These are phyloP conservation scores for Ottelia alismoides DNA, from an alignment of 106 monocot genomes.

Conservation along the genomic window DNA sequence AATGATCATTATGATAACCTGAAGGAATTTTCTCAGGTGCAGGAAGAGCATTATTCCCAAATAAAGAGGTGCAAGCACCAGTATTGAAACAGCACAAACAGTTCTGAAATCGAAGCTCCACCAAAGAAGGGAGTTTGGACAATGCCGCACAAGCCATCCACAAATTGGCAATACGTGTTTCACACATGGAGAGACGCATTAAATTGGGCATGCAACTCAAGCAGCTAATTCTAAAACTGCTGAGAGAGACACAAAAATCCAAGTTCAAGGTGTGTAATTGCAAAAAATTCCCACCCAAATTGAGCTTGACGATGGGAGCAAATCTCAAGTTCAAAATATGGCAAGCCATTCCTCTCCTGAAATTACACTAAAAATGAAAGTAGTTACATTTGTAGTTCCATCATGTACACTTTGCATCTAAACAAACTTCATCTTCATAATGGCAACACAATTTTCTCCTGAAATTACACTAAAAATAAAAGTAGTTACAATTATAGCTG, in stretches of 20 bases:
- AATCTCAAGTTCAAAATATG: conserved; percentile 19
- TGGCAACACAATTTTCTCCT: too few species aligned
- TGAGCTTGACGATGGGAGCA: conserved; percentile 28
- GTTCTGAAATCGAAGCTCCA: conserved; percentile 34
- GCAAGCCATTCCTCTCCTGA: conserved; percentile 19
- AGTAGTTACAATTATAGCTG: too few species aligned
- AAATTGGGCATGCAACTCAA: conserved; percentile 41
- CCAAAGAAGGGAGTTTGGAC: conserved; percentile 29
- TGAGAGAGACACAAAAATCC: conserved; percentile 28
- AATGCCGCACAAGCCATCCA: conserved; percentile 29
- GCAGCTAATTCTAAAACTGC: conserved; percentile 19
- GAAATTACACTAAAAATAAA: too few species aligned
- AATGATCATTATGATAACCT: too few species aligned
- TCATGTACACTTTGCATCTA: too few species aligned
- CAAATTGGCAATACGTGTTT: conserved; percentile 29
- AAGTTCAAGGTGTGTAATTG: conserved; percentile 34
- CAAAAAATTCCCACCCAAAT: conserved; percentile 26
- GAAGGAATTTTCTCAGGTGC: not conserved
- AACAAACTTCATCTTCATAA: too few species aligned
- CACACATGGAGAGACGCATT: conserved; percentile 37
- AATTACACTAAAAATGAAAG: conserved; percentile 8
- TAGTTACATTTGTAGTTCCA: too few species aligned
- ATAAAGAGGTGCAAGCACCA: conserved; percentile 17
- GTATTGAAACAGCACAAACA: conserved; percentile 28
- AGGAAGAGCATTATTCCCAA: not conserved